Evolutionary conservation across 306 rosid genomes (phyloP).

Genomic region (Ammopiptanthus mongolicus): DNA sequence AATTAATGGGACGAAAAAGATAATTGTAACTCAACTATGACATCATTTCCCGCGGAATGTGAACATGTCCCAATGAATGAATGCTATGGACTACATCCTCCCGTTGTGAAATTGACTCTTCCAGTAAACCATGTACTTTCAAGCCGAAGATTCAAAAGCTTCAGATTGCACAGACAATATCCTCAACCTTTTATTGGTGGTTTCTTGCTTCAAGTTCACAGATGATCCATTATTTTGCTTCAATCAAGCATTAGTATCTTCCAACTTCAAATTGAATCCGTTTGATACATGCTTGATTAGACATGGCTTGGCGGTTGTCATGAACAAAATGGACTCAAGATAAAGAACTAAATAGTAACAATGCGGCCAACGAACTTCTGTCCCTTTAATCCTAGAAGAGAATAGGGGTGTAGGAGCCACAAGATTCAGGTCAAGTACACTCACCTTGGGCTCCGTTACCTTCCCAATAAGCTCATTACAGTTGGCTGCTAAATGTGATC

Average conservation of each 20-base stretch:
- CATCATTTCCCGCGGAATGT: conserved; percentile 7
- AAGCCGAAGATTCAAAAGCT: background rate
- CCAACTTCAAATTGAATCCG: conserved; percentile 8
- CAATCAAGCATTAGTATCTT: conserved; percentile 1
- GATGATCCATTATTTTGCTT: background rate
- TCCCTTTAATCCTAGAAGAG: background rate
- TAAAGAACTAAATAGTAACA: background rate
- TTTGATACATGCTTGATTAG: background rate
- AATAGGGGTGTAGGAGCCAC: background rate
- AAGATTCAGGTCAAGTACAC: background rate
- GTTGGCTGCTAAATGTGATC: conserved; percentile 37
- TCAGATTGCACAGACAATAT: conserved; percentile 3
- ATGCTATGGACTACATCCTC: conserved; percentile 10
- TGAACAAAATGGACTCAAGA: conserved; percentile 4
- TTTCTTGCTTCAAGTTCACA: conserved; percentile 16
- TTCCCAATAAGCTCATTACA: conserved; percentile 3
- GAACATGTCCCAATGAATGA: background rate
- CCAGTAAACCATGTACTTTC: background rate
- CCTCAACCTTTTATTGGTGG: conserved; percentile 4
- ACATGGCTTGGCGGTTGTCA: background rate
- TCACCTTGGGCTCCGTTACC: background rate
- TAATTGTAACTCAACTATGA: background rate
- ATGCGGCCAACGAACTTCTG: conserved; percentile 3
- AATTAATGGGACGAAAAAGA: background rate
- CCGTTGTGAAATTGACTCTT: background rate